These are phyloP conservation scores for Huntiella abstrusa DNA, from an alignment of 2,329 filamentous ascomycete genomes.

Conservation along the genomic window DNA sequence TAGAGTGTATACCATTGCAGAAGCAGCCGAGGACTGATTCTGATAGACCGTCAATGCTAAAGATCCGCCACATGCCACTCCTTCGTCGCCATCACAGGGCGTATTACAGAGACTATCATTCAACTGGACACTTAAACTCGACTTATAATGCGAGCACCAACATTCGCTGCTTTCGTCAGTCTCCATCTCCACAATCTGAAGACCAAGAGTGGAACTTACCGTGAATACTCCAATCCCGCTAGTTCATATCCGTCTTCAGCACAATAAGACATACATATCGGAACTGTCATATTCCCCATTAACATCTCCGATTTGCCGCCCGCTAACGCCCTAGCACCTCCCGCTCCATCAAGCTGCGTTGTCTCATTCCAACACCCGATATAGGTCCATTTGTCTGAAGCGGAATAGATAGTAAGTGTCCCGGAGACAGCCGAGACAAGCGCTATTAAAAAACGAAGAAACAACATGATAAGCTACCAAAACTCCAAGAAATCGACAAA, in stretches of 20 bases:
- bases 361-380: conserved; percentile 42
- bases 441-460: too few relatives aligned
- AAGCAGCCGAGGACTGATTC: conserved; percentile 6
- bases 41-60: conserved; percentile 29
- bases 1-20: not conserved
- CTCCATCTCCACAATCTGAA: not conserved
- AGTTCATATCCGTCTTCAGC: conserved; percentile 24
- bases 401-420: conserved; percentile 19
- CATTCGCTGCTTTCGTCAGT: conserved; percentile 27
- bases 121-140: conserved; percentile 26
- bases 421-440: too few relatives aligned
- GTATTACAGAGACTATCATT: conserved; percentile 29
- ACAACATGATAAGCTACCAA: too few relatives aligned
- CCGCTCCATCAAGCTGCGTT: conserved; percentile 23
- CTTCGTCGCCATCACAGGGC: conserved; percentile 33
- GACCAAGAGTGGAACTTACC: conserved; percentile 16
- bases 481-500: too few relatives aligned
- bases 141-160: conserved; percentile 36
- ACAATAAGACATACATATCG: conserved; percentile 33
- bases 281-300: conserved; percentile 31
- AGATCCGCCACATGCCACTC: conserved; percentile 33
- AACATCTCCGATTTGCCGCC: conserved; percentile 23
- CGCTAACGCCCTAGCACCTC: conserved; percentile 27
- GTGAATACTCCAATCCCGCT: conserved; percentile 35
- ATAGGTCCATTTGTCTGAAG: conserved; percentile 26